Conservation (phyloP, 2,329 filamentous ascomycete species). For the Aaosphaeria arxii region DNA sequence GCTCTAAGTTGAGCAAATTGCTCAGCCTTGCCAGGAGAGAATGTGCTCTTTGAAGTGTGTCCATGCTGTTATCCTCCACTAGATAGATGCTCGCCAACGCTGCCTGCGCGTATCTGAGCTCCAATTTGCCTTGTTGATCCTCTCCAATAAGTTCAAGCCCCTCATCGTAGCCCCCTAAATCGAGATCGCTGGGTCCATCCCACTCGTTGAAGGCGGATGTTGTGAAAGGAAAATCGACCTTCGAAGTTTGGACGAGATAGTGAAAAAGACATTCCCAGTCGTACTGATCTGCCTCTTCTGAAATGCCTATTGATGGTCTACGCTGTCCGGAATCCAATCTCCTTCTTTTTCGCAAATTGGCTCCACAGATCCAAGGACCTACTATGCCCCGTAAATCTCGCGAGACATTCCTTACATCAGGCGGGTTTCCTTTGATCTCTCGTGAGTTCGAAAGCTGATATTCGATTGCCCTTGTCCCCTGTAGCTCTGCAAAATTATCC, state of each 20-base stretch:
- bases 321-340: conserved; percentile 39
- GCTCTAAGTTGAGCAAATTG: conserved; percentile 59
- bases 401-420: conserved; percentile 43
- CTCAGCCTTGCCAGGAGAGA: conserved; percentile 59
- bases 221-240: conserved; percentile 60
- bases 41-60: conserved; percentile 61
- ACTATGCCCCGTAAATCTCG: conserved; percentile 67
- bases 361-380: conserved; percentile 70
- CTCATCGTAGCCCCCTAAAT: conserved; percentile 60
- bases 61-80: conserved; percentile 57
- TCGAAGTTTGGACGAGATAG: conserved; percentile 64
- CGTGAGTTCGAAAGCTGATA: conserved; percentile 50
- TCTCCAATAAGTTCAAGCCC: conserved; percentile 57
- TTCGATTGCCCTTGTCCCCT: conserved; percentile 58
- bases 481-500: conserved; percentile 60
- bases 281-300: conserved; percentile 19
- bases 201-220: conserved; percentile 65
- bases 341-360: conserved; percentile 55
- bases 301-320: conserved; percentile 33
- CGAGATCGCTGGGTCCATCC: conserved; percentile 69
- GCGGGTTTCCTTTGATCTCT: conserved; percentile 5
- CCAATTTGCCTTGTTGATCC: conserved; percentile 57
- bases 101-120: conserved; percentile 64
- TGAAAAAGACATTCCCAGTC: conserved; percentile 69
- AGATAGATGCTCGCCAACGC: conserved; percentile 67